These are phyloP conservation scores for Camellia lanceoleosa DNA, from an alignment of 148 eudicot species.

Conservation along the genomic window DNA sequence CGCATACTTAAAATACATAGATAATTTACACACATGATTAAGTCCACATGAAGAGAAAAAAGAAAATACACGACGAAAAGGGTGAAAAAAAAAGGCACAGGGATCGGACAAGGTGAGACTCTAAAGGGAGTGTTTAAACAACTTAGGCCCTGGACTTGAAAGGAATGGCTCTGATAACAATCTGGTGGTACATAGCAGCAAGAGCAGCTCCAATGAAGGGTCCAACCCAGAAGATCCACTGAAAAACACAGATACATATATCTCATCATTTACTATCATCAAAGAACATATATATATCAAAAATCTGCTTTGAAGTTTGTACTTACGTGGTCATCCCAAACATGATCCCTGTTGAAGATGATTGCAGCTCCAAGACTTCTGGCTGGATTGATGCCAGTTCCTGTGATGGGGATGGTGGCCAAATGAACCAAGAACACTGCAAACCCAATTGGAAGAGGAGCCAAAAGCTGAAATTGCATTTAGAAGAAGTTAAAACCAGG, in stretches of 20 bases:
- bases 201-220: slow-evolving; percentile 89
- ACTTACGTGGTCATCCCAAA: slow-evolving; percentile 65
- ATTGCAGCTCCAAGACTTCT: slow-evolving; percentile 74
- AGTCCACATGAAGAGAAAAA: background rate
- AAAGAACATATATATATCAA: background rate
- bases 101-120: background rate
- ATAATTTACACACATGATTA: slow-evolving; percentile 6
- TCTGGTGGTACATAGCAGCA: slow-evolving; percentile 73
- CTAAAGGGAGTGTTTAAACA: background rate
- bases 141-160: slow-evolving; percentile 48
- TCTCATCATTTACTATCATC: background rate
- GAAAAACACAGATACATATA: background rate
- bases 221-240: slow-evolving; percentile 97
- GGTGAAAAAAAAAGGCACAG: background rate
- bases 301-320: background rate
- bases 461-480: slow-evolving; percentile 47
- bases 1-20: background rate
- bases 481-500: background rate
- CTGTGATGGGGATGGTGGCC: slow-evolving; percentile 81
- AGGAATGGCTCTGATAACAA: slow-evolving; percentile 70
- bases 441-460: slow-evolving; percentile 78
- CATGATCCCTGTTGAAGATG: slow-evolving; percentile 53
- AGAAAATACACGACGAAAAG: background rate
- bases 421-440: slow-evolving; percentile 66
- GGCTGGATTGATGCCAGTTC: slow-evolving; percentile 73